phyloP scores from a whole-genome alignment of 2,329 filamentous ascomycete genomes.

The Diaporthe sp. region DNA sequence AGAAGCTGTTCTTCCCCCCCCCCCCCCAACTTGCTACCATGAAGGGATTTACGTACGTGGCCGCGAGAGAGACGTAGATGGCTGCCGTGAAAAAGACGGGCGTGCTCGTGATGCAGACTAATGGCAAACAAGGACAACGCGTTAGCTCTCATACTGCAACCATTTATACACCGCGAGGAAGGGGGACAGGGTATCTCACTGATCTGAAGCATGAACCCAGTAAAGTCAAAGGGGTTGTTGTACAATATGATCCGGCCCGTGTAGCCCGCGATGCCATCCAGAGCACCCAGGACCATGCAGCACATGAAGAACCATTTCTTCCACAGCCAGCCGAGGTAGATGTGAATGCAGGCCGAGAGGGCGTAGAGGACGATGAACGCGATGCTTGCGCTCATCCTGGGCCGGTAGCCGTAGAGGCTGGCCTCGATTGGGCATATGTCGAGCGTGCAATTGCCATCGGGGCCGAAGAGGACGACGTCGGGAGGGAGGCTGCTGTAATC shows the following conservation, averaged over 20 bases:
- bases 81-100: constrained; percentile 72
- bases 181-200: constrained; percentile 51
- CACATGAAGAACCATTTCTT: constrained; percentile 63
- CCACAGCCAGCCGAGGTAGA: constrained; percentile 61
- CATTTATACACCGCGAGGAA: neutral
- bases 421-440: constrained; percentile 61
- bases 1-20: neutral
- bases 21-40: too few species aligned
- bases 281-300: constrained; percentile 69
- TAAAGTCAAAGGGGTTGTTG: constrained; percentile 70
- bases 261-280: constrained; percentile 74
- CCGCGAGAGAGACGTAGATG: constrained; percentile 74
- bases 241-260: constrained; percentile 70
- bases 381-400: constrained; percentile 58
- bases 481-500: constrained; percentile 2
- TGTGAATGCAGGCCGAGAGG: constrained; percentile 62
- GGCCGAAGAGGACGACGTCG: constrained; percentile 54
- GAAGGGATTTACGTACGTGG: constrained; percentile 21
- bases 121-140: neutral
- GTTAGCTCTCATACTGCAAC: neutral
- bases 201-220: constrained; percentile 75
- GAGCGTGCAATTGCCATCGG: constrained; percentile 64
- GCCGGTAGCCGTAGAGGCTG: constrained; percentile 63
- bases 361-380: constrained; percentile 60
- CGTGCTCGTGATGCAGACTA: constrained; percentile 70